Conservation (phyloP, 441 rosid genomes). For the Erodium texanum region DNA sequence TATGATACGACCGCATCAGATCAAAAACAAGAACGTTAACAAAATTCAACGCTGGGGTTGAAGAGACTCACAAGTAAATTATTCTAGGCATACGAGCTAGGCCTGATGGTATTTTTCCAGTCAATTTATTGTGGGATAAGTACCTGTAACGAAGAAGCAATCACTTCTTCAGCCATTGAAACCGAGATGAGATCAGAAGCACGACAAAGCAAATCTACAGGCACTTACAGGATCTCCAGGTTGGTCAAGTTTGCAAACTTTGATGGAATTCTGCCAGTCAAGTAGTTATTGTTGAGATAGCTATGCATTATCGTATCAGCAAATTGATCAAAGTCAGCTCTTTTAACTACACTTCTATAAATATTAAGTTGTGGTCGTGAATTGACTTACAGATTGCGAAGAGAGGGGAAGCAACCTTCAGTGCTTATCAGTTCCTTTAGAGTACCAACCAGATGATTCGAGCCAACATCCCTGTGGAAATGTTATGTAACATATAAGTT, state of each 20-base stretch:
- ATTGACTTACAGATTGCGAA: slow-evolving; percentile 63
- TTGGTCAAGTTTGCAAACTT: slow-evolving; percentile 82
- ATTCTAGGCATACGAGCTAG: slow-evolving; percentile 68
- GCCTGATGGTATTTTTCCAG: slow-evolving; percentile 65
- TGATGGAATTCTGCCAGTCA: slow-evolving; percentile 89
- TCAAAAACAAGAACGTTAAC: too few relatives aligned
- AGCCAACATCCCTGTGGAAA: slow-evolving; percentile 72
- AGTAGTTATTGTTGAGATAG: slow-evolving; percentile 76
- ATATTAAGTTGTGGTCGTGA: too few relatives aligned
- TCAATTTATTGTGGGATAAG: slow-evolving; percentile 74
- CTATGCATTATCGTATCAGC: slow-evolving; percentile 21
- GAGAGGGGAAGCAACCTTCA: slow-evolving; percentile 78
- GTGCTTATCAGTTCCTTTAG: slow-evolving; percentile 76
- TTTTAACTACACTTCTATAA: too few relatives aligned
- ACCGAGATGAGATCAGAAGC: neutral
- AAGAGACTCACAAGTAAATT: slow-evolving; percentile 65
- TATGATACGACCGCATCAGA: neutral
- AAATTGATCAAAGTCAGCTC: neutral
- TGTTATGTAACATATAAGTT: neutral
- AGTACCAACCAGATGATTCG: slow-evolving; percentile 94
- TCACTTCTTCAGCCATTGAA: neutral
- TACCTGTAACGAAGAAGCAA: slow-evolving; percentile 34
- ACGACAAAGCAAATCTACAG: neutral
- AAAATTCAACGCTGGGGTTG: neutral
- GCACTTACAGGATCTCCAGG: slow-evolving; percentile 79